Conservation (phyloP, 805 yeast species). For the Candida lessepsii region DNA sequence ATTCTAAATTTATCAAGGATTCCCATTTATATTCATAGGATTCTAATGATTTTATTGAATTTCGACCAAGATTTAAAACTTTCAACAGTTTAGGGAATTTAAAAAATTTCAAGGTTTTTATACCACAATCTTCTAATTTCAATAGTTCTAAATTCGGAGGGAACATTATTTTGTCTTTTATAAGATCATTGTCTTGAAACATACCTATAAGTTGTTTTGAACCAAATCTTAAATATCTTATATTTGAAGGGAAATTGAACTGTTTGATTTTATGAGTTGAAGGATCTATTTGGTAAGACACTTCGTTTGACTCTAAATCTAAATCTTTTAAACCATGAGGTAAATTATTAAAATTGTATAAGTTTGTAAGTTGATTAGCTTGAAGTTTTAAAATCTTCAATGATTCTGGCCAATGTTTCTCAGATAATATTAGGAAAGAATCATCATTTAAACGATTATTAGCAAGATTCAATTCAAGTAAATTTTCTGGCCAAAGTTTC, state of each 20-base stretch:
- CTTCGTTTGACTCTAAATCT: background rate
- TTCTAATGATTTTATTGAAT: conserved; percentile 20
- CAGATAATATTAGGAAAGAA: background rate
- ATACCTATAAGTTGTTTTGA: background rate
- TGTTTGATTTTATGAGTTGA: background rate
- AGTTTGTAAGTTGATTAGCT: conserved; percentile 9
- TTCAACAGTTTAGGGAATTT: conserved; percentile 29
- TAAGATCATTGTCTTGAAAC: background rate
- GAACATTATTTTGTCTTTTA: conserved; percentile 3
- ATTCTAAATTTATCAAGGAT: conserved; percentile 20
- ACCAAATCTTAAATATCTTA: background rate
- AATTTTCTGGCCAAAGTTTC: conserved; percentile 1
- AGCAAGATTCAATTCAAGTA: conserved; percentile 5
- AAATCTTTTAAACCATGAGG: conserved; percentile 9
- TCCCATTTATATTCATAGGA: conserved; percentile 28
- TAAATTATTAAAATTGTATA: conserved; percentile 7
- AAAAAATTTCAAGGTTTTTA: conserved; percentile 18
- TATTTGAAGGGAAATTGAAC: conserved; percentile 4
- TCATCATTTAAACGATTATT: conserved; percentile 1
- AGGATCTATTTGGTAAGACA: background rate
- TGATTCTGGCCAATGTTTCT: conserved; percentile 13
- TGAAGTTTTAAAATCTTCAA: conserved; percentile 13
- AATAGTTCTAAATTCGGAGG: conserved; percentile 7
- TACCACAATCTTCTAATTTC: conserved; percentile 10
- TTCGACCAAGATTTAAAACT: conserved; percentile 24